Percentiles rank a stretch among this genome's conserved stretches.
Conservation (phyloP, 75 land plant genomes). For the Sequoiadendron giganteum region DNA sequence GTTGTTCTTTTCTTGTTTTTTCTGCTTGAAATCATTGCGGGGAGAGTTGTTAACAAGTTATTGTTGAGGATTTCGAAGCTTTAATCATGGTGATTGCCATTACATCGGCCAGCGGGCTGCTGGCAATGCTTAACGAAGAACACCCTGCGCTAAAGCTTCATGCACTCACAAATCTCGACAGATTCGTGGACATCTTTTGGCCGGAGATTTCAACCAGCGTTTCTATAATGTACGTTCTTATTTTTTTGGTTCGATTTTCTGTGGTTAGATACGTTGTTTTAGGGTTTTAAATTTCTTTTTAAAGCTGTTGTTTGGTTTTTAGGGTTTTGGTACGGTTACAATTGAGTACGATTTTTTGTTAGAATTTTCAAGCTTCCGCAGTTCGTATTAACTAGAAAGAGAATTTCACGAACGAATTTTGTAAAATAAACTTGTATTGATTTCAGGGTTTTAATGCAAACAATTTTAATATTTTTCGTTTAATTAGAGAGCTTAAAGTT, state of each 20-base stretch:
- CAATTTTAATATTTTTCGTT: too few relatives aligned
- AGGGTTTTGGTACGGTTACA: neutral
- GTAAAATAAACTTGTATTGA: too few relatives aligned
- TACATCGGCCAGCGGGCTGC: constrained; percentile 44
- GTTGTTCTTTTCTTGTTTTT: neutral
- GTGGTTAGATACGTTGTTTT: neutral
- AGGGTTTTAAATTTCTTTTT: neutral
- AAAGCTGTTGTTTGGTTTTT: neutral
- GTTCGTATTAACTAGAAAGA: too few relatives aligned
- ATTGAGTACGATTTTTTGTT: neutral
- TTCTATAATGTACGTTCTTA: constrained; percentile 23
- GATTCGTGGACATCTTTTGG: constrained; percentile 46
- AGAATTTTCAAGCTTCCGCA: neutral
- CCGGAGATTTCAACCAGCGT: constrained; percentile 56
- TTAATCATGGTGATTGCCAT: neutral
- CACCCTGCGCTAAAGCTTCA: constrained; percentile 43
- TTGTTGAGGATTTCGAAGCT: neutral
- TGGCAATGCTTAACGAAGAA: constrained; percentile 56
- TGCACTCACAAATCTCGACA: constrained; percentile 44
- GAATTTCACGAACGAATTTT: too few relatives aligned
- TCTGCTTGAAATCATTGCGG: neutral
- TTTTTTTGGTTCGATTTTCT: neutral
- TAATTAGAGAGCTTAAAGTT: too few relatives aligned
- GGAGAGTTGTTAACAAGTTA: neutral
- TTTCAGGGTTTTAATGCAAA: too few relatives aligned